Evolutionary conservation across 139 green algal genomes (phyloP), one percentile per base, ranked within the genome.

Genomic region (Picochlorum sp.): DNA sequence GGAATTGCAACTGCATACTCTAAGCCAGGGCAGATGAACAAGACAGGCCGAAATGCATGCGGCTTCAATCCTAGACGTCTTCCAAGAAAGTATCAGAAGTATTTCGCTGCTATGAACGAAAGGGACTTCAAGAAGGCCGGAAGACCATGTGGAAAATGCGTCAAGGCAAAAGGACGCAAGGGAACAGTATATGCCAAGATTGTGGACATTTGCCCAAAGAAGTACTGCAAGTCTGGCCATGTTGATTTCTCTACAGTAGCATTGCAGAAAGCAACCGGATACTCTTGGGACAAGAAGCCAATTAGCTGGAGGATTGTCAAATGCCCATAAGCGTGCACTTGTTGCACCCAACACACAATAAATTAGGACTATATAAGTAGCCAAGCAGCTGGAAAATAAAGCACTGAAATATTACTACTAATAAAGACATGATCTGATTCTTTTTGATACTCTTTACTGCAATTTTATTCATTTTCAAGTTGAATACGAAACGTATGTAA

Each of bases 171-270:
- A 2, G 51, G 51, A 18, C 13, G 21, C n/a, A 26, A 26, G 6
- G 51, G 51, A 15, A 34, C 20, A 30, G 23, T 59, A 2, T 59
- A 59, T 59, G 51, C 23, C 23, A 59, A 59, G 51, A 28, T 59
- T 15, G 51, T 59, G 13, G 51, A 59, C n/a, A 20, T 30, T 20
- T 59, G 51, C 51, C 51, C 50, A 20, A 54, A 9, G 4, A 54
- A 54, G 11, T 54, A 54, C 47, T 50, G 34, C 51, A 41, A 55
- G 6, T 28, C 11, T 15, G 51, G 50, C 65, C 18, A 63, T 9
- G 38, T 71, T 15, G 65, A 71, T 16, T 71, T 71, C 52, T 71
- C 65, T 16, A 71, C 65, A n/a, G 15, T 1, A 11, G 65, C 52
- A 15, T 21, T 71, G 15, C 23, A 61, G 16, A 55, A 49, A 24